Evolutionary conservation across 495 filamentous ascomycete species (phyloP).

Genomic region (Neurospora sp.): DNA sequence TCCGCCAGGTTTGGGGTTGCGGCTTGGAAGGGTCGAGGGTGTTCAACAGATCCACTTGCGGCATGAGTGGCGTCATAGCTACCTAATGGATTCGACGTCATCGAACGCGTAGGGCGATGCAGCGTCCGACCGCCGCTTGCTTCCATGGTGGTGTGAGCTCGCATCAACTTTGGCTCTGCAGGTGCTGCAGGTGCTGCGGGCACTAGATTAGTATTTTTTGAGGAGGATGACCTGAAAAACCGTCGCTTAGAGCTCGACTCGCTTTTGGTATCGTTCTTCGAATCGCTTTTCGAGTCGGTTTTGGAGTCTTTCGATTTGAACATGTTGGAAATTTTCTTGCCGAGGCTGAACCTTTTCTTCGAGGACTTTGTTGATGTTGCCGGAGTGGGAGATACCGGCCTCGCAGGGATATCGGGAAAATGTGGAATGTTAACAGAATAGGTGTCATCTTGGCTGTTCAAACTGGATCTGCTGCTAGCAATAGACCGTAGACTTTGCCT

Average conservation of each 20-base stretch:
- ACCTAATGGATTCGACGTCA: not conserved
- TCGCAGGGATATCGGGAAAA: conserved; percentile 10
- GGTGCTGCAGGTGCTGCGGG: not conserved
- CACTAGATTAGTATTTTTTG: not conserved
- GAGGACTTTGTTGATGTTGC: not conserved
- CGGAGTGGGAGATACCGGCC: conserved; percentile 1
- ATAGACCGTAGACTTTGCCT: not conserved
- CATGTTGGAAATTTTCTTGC: not conserved
- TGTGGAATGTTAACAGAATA: conserved; percentile 4
- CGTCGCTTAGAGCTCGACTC: not conserved
- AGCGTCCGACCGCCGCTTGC: not conserved
- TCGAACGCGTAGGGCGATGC: not conserved
- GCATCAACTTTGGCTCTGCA: not conserved
- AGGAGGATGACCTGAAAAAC: not conserved
- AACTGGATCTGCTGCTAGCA: not conserved
- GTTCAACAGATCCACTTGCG: not conserved
- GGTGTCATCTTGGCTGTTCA: not conserved
- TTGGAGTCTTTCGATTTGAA: not conserved
- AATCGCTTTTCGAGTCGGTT: not conserved
- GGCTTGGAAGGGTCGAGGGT: not conserved
- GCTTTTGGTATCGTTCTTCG: not conserved
- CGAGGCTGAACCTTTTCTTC: not conserved
- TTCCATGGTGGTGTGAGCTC: not conserved
- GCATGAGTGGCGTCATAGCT: not conserved
- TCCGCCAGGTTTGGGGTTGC: not conserved